Conservation (phyloP, 2,329 filamentous ascomycete genomes). For the Clonostachys sp. region DNA sequence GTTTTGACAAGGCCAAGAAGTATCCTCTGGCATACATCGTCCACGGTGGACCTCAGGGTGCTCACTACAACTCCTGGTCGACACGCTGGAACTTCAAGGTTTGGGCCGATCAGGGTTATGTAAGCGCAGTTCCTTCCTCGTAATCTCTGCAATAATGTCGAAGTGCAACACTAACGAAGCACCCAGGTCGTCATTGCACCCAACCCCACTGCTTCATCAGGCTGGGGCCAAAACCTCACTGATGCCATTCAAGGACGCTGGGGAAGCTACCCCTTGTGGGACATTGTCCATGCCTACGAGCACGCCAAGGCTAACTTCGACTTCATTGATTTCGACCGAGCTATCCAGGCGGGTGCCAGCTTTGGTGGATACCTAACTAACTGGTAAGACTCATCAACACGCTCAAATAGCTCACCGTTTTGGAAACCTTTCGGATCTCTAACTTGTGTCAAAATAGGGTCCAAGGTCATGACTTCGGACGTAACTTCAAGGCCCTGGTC, state of each 20-base stretch:
- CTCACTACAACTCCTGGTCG: conserved; percentile 65
- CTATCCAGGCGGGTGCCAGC: conserved; percentile 63
- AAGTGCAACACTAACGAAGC: neutral
- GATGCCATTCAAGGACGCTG: conserved; percentile 70
- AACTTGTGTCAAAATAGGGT: conserved; percentile 32
- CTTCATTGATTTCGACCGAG: conserved; percentile 58
- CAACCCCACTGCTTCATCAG: conserved; percentile 72
- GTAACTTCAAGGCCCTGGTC: conserved; percentile 74
- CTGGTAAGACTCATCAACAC: conserved; percentile 47
- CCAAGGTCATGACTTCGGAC: conserved; percentile 73
- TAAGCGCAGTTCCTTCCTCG: neutral
- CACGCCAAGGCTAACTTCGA: conserved; percentile 56
- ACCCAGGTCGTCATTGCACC: conserved; percentile 57
- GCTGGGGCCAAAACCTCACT: conserved; percentile 68
- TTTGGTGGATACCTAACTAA: conserved; percentile 66
- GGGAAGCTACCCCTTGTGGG: conserved; percentile 74
- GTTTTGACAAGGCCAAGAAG: conserved; percentile 58
- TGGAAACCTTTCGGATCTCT: neutral
- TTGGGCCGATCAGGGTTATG: conserved; percentile 76
- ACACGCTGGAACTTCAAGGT: conserved; percentile 74
- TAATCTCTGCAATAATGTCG: neutral
- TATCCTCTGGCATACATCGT: conserved; percentile 71
- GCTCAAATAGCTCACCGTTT: neutral
- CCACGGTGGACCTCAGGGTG: conserved; percentile 70
- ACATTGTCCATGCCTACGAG: conserved; percentile 68